Conservation (phyloP, 1,139 yeast species). For the Lodderomyces margitis region DNA sequence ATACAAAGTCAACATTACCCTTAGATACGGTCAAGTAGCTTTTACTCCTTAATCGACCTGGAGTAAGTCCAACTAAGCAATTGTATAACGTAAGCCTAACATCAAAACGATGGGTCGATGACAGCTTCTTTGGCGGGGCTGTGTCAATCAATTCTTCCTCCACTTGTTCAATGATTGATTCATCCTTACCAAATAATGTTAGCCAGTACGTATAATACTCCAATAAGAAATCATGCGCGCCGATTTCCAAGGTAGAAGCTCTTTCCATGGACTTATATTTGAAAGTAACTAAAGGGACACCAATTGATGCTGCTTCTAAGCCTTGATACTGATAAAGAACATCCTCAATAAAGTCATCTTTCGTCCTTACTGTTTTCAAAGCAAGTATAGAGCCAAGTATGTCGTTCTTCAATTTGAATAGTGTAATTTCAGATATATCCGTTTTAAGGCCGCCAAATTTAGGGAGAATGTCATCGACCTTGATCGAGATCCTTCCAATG, state of each 20-base stretch:
- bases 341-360: constrained; percentile 20
- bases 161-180: constrained; percentile 16
- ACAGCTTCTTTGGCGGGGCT: constrained; percentile 12
- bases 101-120: constrained; percentile 21
- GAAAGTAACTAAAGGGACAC: constrained; percentile 24
- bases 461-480: constrained; percentile 26
- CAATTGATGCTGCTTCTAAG: constrained; percentile 13
- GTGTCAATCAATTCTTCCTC: constrained; percentile 19
- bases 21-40: constrained; percentile 49
- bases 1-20: constrained; percentile 50
- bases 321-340: constrained; percentile 31
- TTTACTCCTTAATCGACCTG: constrained; percentile 56
- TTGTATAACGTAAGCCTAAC: constrained; percentile 49
- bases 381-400: constrained; percentile 29
- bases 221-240: constrained; percentile 42
- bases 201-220: constrained; percentile 63
- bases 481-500: constrained; percentile 24
- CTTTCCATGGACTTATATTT: constrained; percentile 21
- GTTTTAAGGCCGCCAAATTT: constrained; percentile 48
- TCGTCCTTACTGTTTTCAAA: constrained; percentile 21
- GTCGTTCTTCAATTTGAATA: constrained; percentile 33
- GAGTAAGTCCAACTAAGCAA: constrained; percentile 55
- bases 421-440: constrained; percentile 21
- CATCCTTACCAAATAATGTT: constrained; percentile 21
- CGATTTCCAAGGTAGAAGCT: constrained; percentile 28